A percentile compares a stretch with the other conserved stretches of the same genome.
Evolutionary conservation across 257 asterid genomes (phyloP).

Genomic region (Striga asiatica): DNA sequence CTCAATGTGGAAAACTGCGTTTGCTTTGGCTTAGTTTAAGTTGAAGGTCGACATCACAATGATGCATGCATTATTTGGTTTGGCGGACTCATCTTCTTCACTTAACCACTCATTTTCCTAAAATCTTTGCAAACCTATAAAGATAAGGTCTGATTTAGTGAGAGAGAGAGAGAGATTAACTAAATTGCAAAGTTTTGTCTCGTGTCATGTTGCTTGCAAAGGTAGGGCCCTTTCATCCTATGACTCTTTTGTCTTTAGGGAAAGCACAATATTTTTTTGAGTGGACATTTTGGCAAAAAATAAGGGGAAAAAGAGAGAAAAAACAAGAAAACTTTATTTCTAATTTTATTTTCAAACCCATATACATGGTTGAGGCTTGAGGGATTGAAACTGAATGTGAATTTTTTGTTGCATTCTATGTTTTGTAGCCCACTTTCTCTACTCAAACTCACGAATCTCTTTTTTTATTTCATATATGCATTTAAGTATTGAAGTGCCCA

Average conservation of each 20-base stretch:
- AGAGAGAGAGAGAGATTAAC: neutral
- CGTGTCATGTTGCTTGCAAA: conserved; percentile 28
- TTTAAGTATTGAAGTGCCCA: no score
- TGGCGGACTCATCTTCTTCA: conserved; percentile 26
- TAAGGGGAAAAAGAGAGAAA: conserved; percentile 2
- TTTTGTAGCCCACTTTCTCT: no score
- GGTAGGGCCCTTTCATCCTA: conserved; percentile 29
- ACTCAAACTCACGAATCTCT: no score
- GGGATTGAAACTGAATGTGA: no score
- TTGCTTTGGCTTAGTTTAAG: conserved; percentile 18
- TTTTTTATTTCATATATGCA: no score
- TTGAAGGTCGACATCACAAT: conserved; percentile 50
- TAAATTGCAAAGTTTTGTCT: conserved; percentile 34
- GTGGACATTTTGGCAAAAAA: conserved; percentile 30
- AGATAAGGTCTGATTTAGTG: no score
- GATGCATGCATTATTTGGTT: conserved; percentile 41
- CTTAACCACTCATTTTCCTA: conserved; percentile 19
- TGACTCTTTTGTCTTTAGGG: conserved; percentile 25
- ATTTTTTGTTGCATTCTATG: no score
- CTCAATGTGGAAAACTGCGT: neutral
- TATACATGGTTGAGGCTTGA: no score
- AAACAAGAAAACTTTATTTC: no score
- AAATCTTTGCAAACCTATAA: conserved; percentile 1
- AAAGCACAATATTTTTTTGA: conserved; percentile 12
- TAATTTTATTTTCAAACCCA: conserved; percentile 18